phyloP scores from a whole-genome alignment of 2,329 filamentous ascomycete species.

The Aspergillus sp. region DNA sequence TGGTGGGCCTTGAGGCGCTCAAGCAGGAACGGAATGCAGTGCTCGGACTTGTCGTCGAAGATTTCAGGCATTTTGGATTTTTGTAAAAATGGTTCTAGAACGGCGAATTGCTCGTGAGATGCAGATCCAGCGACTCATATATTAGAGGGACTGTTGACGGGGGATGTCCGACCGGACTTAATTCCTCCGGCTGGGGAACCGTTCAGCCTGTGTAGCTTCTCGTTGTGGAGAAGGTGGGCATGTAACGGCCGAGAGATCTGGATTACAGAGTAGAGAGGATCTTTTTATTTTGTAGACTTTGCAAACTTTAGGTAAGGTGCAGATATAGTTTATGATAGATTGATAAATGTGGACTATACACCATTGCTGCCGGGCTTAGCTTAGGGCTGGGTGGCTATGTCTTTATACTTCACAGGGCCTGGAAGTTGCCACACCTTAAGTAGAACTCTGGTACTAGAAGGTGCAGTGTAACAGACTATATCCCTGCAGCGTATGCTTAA shows the following conservation, averaged over 20 bases:
- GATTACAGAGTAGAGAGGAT: no score
- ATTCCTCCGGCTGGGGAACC: constrained; percentile 1
- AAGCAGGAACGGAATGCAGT: constrained; percentile 76
- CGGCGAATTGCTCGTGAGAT: not conserved
- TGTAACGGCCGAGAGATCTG: no score
- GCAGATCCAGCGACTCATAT: not conserved
- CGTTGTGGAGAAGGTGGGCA: no score
- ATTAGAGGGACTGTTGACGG: not conserved
- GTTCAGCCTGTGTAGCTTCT: not conserved
- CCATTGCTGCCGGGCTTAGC: not conserved
- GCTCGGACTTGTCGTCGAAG: constrained; percentile 73
- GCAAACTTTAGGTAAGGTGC: not conserved
- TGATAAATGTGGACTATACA: not conserved
- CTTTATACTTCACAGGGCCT: not conserved
- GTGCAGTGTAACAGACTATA: no score
- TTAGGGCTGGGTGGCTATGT: not conserved
- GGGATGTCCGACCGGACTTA: constrained; percentile 11
- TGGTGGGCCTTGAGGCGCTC: constrained; percentile 57
- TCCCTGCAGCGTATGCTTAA: no score
- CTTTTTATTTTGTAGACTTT: not conserved
- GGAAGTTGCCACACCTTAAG: not conserved
- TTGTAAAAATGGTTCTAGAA: not conserved
- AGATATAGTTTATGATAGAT: not conserved
- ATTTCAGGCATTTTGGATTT: constrained; percentile 52
- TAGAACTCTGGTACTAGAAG: no score